A percentile compares a stretch with the other conserved stretches of the same genome.
Conservation (phyloP, 192 early-diverging fungal genomes). For the Coemansia sp. region DNA sequence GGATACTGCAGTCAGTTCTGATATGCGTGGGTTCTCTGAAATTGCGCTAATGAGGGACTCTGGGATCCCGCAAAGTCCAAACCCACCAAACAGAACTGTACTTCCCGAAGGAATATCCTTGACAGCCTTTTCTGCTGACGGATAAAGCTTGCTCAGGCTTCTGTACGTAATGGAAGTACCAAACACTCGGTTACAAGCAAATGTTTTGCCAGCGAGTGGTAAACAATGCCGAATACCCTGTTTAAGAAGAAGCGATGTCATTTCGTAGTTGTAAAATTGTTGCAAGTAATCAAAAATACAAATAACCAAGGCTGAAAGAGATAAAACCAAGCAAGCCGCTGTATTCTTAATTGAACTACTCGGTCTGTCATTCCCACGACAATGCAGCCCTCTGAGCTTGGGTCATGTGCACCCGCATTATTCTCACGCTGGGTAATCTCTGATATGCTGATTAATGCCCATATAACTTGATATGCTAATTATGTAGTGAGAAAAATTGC, state of each 20-base stretch:
- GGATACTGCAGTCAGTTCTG: conserved; percentile 55
- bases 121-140: conserved; percentile 62
- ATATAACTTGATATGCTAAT: neutral
- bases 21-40: conserved; percentile 19
- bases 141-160: conserved; percentile 56
- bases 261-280: neutral
- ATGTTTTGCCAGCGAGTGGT: neutral
- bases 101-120: conserved; percentile 59
- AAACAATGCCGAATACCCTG: neutral
- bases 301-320: neutral
- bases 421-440: neutral
- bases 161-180: neutral
- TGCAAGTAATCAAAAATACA: neutral
- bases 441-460: neutral
- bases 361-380: neutral
- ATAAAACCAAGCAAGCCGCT: too few species aligned
- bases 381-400: neutral
- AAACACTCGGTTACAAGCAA: neutral
- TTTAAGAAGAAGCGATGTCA: neutral
- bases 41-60: conserved; percentile 62
- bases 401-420: neutral
- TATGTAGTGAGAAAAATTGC: neutral
- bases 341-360: too few species aligned
- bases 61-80: conserved; percentile 75
- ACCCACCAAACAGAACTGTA: conserved; percentile 70